A percentile compares a stretch with the other conserved stretches of the same genome.
These are phyloP conservation scores for Blastocystis sp. DNA, from an alignment of 352 stramenopile genomes.

Conservation along the genomic window DNA sequence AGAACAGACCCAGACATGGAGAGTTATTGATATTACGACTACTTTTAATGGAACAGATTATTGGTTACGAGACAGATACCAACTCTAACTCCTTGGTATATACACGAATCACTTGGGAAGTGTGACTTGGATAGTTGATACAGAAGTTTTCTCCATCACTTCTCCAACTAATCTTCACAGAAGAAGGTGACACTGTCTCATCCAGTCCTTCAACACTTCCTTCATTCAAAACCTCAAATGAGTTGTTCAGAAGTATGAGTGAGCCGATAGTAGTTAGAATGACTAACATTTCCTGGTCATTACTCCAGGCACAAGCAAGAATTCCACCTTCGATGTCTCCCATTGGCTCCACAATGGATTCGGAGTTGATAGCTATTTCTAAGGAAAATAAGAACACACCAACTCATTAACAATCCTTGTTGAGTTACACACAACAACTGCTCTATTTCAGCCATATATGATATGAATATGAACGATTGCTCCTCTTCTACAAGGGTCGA, in stretches of 20 bases:
- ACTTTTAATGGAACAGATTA: neutral
- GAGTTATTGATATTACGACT: slow-evolving; percentile 73
- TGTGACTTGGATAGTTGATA: slow-evolving; percentile 60
- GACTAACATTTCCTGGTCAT: slow-evolving; percentile 53
- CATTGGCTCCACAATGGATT: neutral
- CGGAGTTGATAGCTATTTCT: slow-evolving; percentile 7
- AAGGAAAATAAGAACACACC: neutral
- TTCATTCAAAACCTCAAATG: slow-evolving; percentile 50
- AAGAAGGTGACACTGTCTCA: slow-evolving; percentile 31
- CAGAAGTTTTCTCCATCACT: slow-evolving; percentile 73
- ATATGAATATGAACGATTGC: slow-evolving; percentile 23
- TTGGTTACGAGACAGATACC: neutral
- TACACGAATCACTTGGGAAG: neutral
- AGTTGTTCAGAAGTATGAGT: slow-evolving; percentile 51
- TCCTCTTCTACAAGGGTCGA: neutral
- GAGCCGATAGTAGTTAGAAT: neutral
- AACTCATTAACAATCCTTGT: slow-evolving; percentile 27
- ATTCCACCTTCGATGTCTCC: slow-evolving; percentile 57
- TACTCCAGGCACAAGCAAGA: slow-evolving; percentile 33
- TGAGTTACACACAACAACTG: slow-evolving; percentile 9
- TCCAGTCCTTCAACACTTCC: slow-evolving; percentile 1
- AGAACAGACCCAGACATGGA: slow-evolving; percentile 68
- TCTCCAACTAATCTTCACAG: slow-evolving; percentile 69
- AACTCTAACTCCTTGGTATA: slow-evolving; percentile 1
- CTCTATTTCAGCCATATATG: slow-evolving; percentile 57